phyloP scores from a whole-genome alignment of 73 alveolate species.

The Uronychia setigera region DNA sequence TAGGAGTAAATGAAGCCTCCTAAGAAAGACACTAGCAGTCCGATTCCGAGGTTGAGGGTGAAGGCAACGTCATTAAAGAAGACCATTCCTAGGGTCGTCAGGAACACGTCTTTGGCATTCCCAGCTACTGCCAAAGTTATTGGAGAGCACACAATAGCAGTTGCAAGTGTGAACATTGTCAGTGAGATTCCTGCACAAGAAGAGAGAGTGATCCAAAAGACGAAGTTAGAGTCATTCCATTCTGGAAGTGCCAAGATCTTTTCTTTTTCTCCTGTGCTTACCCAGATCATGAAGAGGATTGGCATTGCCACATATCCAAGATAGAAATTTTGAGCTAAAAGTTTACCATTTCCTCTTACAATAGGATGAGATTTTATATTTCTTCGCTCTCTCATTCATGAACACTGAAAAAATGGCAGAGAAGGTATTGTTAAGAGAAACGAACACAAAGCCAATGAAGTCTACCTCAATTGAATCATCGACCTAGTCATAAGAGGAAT shows the following conservation, averaged over 20 bases:
- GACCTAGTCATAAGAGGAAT: neutral
- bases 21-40: neutral
- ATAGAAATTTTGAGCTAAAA: neutral
- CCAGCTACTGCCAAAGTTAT: neutral
- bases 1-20: neutral
- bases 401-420: neutral
- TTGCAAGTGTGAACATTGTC: neutral
- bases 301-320: neutral
- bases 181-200: neutral
- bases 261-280: neutral
- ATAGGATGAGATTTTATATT: neutral
- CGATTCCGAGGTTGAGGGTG: neutral
- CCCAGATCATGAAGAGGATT: neutral
- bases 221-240: neutral
- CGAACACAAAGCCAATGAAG: neutral
- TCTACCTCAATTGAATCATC: neutral
- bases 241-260: neutral
- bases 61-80: neutral
- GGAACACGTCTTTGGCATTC: neutral
- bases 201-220: neutral
- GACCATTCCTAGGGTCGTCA: neutral
- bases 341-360: neutral
- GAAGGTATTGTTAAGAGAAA: neutral
- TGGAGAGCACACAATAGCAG: neutral
- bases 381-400: neutral